phyloP scores from a whole-genome alignment of 2,329 filamentous ascomycete genomes.

The Cladosporium sp. region DNA sequence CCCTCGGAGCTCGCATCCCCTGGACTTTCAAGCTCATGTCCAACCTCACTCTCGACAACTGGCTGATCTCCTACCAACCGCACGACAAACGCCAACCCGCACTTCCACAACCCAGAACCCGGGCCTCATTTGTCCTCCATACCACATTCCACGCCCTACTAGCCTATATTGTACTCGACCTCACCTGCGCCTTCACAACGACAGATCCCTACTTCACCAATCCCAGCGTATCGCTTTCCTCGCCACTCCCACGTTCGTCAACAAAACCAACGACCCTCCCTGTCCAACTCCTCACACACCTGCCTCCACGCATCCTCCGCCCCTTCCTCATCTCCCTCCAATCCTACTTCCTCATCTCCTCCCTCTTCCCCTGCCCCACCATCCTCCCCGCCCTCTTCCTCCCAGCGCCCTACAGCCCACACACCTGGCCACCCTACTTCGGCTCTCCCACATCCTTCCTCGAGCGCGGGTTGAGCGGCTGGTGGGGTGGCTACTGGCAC shows the following conservation, averaged over 20 bases:
- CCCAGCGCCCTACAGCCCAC: slow-evolving; percentile 23
- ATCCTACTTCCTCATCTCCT: slow-evolving; percentile 24
- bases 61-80: slow-evolving; percentile 22
- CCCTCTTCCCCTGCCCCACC: slow-evolving; percentile 23
- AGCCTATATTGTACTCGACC: slow-evolving; percentile 24
- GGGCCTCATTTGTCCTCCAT: slow-evolving; percentile 16
- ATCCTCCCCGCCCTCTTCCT: slow-evolving; percentile 20
- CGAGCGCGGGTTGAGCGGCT: slow-evolving; percentile 23
- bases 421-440: slow-evolving; percentile 27
- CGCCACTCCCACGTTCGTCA: slow-evolving; percentile 14
- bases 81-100: slow-evolving; percentile 25
- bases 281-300: neutral
- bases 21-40: slow-evolving; percentile 25
- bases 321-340: slow-evolving; percentile 23
- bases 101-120: slow-evolving; percentile 14
- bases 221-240: slow-evolving; percentile 14
- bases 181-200: slow-evolving; percentile 21
- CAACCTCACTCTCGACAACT: slow-evolving; percentile 25
- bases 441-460: slow-evolving; percentile 22
- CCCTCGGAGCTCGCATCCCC: slow-evolving; percentile 18
- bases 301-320: slow-evolving; percentile 20
- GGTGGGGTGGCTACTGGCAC: slow-evolving; percentile 32
- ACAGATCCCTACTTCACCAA: slow-evolving; percentile 26
- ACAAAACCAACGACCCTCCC: neutral
- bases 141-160: slow-evolving; percentile 17